Percentiles rank a stretch among this genome's conserved stretches.
These are phyloP conservation scores for Russula sp. DNA, from an alignment of 768 basidiomycete genomes.

Conservation along the genomic window DNA sequence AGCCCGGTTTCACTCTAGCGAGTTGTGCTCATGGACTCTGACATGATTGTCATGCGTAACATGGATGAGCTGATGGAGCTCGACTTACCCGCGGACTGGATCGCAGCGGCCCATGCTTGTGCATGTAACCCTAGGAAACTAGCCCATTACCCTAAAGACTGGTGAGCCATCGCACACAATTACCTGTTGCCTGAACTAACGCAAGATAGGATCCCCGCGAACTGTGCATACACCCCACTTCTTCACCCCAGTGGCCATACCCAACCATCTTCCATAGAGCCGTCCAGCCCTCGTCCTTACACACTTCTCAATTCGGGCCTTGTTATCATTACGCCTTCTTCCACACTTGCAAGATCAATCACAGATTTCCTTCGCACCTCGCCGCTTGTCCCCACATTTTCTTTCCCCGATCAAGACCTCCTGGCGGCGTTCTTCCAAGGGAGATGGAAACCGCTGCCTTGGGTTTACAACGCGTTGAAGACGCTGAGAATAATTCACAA, in stretches of 20 bases:
- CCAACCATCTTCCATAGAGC: conserved; percentile 38
- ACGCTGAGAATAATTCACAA: conserved; percentile 71
- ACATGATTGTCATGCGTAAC: conserved; percentile 78
- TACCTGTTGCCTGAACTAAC: conserved; percentile 10
- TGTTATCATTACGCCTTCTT: conserved; percentile 78
- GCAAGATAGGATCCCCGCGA: conserved; percentile 64
- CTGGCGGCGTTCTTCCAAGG: conserved; percentile 74
- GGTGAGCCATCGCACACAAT: conserved; percentile 41
- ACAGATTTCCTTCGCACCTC: conserved; percentile 50
- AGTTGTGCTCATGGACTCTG: conserved; percentile 76
- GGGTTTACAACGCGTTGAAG: conserved; percentile 91
- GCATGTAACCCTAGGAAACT: conserved; percentile 89
- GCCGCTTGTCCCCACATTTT: conserved; percentile 46
- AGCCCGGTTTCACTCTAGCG: conserved; percentile 39
- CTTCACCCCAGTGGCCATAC: conserved; percentile 41
- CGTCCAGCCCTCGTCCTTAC: conserved; percentile 62
- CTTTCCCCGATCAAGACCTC: conserved; percentile 93
- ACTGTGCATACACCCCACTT: conserved; percentile 73
- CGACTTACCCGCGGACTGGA: conserved; percentile 56
- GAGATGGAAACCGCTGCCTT: conserved; percentile 72
- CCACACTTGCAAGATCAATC: conserved; percentile 46
- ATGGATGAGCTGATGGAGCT: conserved; percentile 72
- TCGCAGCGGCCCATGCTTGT: conserved; percentile 87
- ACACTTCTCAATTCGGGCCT: conserved; percentile 86
- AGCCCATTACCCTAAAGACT: conserved; percentile 82